Conservation (phyloP, 2,329 filamentous ascomycete genomes). For the Emydomyces testavorans region DNA sequence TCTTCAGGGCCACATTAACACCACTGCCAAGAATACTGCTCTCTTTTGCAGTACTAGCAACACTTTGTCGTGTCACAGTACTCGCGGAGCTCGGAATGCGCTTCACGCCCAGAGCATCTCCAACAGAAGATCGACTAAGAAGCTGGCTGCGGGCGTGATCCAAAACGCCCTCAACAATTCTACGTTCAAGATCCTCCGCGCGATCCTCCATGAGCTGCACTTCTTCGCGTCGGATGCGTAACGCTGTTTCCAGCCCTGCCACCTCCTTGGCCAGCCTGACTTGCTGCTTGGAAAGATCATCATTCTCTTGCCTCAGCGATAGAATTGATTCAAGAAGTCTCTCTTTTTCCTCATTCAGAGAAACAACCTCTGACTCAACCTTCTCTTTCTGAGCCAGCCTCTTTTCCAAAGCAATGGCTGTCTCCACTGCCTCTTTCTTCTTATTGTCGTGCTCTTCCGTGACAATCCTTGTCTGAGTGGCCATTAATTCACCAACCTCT, state of each 20-base stretch:
- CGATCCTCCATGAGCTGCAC: slow-evolving; percentile 80
- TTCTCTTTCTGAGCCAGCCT: slow-evolving; percentile 55
- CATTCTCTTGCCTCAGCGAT: slow-evolving; percentile 40
- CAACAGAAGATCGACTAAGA: slow-evolving; percentile 57
- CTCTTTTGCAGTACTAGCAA: slow-evolving; percentile 29
- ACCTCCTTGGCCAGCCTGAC: slow-evolving; percentile 72
- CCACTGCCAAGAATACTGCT: slow-evolving; percentile 31
- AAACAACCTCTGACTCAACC: slow-evolving; percentile 43
- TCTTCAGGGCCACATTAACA: slow-evolving; percentile 41
- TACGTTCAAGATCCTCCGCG: slow-evolving; percentile 77
- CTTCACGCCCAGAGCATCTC: slow-evolving; percentile 41
- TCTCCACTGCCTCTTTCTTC: slow-evolving; percentile 68
- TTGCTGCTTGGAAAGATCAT: slow-evolving; percentile 66
- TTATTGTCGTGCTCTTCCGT: slow-evolving; percentile 66
- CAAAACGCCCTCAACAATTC: slow-evolving; percentile 90
- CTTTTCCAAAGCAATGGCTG: slow-evolving; percentile 68
- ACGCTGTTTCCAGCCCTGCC: slow-evolving; percentile 78
- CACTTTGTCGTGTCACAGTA: slow-evolving; percentile 30
- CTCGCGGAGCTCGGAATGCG: slow-evolving; percentile 39
- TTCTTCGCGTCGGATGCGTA: slow-evolving; percentile 80
- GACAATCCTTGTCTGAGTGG: slow-evolving; percentile 61
- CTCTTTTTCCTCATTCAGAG: slow-evolving; percentile 49
- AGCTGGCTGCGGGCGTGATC: slow-evolving; percentile 78
- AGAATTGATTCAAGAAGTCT: slow-evolving; percentile 48
- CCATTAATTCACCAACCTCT: slow-evolving; percentile 73